Conservation (phyloP, 306 rosid species). For the Canavalia ensiformis region DNA sequence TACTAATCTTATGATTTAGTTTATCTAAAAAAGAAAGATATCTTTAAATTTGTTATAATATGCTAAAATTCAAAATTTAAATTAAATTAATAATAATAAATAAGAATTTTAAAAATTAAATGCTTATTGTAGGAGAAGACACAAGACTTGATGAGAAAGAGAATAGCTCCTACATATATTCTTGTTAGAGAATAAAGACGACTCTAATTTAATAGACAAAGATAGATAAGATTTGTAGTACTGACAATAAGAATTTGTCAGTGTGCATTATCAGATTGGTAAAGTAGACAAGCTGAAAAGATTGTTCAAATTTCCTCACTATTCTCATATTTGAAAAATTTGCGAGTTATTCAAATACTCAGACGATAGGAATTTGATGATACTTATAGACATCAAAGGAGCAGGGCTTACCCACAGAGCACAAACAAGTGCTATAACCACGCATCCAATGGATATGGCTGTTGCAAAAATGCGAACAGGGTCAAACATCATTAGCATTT, state of each 20-base stretch:
- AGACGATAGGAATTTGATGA: neutral
- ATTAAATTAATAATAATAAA: too few species aligned
- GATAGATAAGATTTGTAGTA: neutral
- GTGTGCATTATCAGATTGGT: constrained; percentile 1
- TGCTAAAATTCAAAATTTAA: too few species aligned
- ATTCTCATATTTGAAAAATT: constrained; percentile 1
- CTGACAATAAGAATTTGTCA: neutral
- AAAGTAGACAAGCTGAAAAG: constrained; percentile 4
- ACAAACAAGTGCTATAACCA: constrained; percentile 82
- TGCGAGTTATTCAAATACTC: neutral
- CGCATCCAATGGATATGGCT: constrained; percentile 84
- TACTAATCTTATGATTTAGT: too few species aligned
- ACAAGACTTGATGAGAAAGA: too few species aligned
- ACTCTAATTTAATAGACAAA: too few species aligned
- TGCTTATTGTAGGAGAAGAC: too few species aligned
- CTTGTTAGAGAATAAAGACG: too few species aligned
- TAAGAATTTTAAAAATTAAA: too few species aligned
- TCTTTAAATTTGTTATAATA: too few species aligned
- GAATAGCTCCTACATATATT: too few species aligned
- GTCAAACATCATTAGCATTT: constrained; percentile 88
- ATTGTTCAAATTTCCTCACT: constrained; percentile 11
- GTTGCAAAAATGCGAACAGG: constrained; percentile 82
- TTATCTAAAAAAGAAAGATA: too few species aligned
- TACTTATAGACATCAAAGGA: constrained; percentile 8
- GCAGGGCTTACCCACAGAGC: constrained; percentile 81